Conservation (phyloP, 140 eudicot species). For the Erigeron philadelphicus region DNA sequence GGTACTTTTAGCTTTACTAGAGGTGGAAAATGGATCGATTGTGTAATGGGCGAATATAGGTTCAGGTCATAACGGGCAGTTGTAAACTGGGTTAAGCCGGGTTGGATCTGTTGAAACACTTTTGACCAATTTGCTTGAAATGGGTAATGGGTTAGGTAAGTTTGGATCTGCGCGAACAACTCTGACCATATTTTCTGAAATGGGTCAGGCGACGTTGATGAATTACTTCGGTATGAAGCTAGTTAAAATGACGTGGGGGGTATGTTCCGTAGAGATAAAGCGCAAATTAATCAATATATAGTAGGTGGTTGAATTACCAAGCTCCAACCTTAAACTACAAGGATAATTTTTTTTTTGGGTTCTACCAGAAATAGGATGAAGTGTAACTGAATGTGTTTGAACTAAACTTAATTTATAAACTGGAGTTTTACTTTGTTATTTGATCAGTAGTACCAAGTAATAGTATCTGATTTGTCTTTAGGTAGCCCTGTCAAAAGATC, state of each 20-base stretch:
- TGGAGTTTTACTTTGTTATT: neutral
- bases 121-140: too few relatives aligned
- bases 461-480: slow-evolving; percentile 26
- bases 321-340: neutral
- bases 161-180: too few relatives aligned
- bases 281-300: neutral
- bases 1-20: slow-evolving; percentile 33
- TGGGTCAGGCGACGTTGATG: too few relatives aligned
- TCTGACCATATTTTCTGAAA: too few relatives aligned
- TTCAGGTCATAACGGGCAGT: neutral
- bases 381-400: slow-evolving; percentile 7
- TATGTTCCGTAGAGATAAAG: neutral
- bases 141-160: too few relatives aligned
- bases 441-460: slow-evolving; percentile 1
- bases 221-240: too few relatives aligned
- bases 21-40: neutral
- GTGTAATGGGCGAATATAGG: neutral
- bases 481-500: slow-evolving; percentile 81
- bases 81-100: neutral
- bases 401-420: neutral
- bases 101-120: neutral
- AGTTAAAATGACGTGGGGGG: too few relatives aligned
- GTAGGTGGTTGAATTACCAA: neutral
- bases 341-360: slow-evolving; percentile 1
- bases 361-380: slow-evolving; percentile 1